phyloP scores from a whole-genome alignment of 768 basidiomycete species.

The Leccinum broughii region DNA sequence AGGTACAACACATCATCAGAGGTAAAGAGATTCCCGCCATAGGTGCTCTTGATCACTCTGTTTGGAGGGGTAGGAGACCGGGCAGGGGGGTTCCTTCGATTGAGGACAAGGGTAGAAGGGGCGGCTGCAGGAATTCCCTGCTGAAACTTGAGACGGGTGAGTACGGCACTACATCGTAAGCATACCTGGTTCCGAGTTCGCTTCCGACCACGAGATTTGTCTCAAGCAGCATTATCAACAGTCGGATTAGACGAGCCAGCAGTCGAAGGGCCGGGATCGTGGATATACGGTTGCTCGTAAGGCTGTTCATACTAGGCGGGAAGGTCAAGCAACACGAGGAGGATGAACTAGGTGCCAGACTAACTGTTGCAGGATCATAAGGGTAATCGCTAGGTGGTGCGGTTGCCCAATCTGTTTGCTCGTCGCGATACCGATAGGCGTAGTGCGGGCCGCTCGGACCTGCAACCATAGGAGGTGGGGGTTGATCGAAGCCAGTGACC shows the following conservation, averaged over 20 bases:
- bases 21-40: constrained; percentile 86
- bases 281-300: constrained; percentile 63
- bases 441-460: constrained; percentile 47
- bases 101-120: constrained; percentile 64
- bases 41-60: constrained; percentile 84
- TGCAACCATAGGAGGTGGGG: constrained; percentile 48
- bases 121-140: constrained; percentile 66
- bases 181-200: constrained; percentile 60
- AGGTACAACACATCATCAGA: constrained; percentile 81
- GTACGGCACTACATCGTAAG: not conserved
- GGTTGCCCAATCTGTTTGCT: constrained; percentile 49
- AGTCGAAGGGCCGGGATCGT: constrained; percentile 49
- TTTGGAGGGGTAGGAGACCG: constrained; percentile 84
- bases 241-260: constrained; percentile 41
- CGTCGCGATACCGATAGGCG: constrained; percentile 64
- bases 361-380: constrained; percentile 54
- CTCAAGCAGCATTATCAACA: constrained; percentile 30
- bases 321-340: constrained; percentile 10
- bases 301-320: constrained; percentile 51
- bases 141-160: constrained; percentile 7
- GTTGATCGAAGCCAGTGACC: constrained; percentile 55
- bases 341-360: constrained; percentile 17
- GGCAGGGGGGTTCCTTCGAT: constrained; percentile 63
- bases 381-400: constrained; percentile 46
- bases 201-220: constrained; percentile 66